Evolutionary conservation across 78 protist genomes (phyloP).

Genomic region (Dictyostelium citrinum): DNA sequence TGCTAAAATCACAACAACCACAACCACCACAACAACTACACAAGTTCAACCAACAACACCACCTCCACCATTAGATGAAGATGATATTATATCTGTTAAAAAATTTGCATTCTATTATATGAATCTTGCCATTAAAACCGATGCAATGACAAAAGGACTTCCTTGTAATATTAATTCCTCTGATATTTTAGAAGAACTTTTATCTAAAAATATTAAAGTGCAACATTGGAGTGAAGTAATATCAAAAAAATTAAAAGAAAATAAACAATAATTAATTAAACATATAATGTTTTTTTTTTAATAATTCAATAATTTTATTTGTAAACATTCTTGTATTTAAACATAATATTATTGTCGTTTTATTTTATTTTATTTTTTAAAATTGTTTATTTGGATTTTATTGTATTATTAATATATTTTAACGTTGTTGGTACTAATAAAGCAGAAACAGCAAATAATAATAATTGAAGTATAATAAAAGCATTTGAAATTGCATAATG

Average conservation of each 20-base stretch:
- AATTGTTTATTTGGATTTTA: neutral
- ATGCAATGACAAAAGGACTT: constrained; percentile 28
- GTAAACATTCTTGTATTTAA: too few relatives aligned
- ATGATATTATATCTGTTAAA: constrained; percentile 46
- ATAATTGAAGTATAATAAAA: constrained; percentile 72
- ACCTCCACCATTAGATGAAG: constrained; percentile 54
- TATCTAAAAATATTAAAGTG: constrained; percentile 4
- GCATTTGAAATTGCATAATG: constrained; percentile 89
- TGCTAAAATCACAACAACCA: neutral
- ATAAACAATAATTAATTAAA: neutral
- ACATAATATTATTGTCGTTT: neutral
- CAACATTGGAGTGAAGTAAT: constrained; percentile 30
- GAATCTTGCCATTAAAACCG: constrained; percentile 40
- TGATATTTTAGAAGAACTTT: constrained; percentile 46
- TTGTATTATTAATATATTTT: neutral
- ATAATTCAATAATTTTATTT: too few relatives aligned
- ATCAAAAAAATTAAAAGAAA: constrained; percentile 16
- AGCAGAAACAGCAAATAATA: constrained; percentile 59
- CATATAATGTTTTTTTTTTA: too few relatives aligned
- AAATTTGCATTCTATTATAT: constrained; percentile 68
- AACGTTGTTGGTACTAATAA: constrained; percentile 34
- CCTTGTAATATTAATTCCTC: constrained; percentile 34
- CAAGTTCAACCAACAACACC: neutral
- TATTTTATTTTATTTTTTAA: neutral
- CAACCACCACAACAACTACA: neutral